Evolutionary conservation across 1,284 basidiomycete genomes (phyloP).

Genomic region (Heliocybe sulcata): DNA sequence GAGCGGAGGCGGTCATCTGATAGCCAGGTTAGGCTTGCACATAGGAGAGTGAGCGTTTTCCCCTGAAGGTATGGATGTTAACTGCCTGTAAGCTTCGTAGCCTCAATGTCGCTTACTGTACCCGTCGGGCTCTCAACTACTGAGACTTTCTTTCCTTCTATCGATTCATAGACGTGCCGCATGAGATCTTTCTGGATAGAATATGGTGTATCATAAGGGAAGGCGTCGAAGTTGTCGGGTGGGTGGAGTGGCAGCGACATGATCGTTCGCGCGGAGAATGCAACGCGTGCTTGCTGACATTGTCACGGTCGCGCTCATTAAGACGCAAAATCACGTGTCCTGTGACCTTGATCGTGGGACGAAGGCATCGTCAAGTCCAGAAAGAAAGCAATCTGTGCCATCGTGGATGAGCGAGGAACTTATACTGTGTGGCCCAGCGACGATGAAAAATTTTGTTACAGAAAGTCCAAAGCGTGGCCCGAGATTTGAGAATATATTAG

Average conservation of each 20-base stretch:
- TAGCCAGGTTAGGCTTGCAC: slow-evolving; percentile 78
- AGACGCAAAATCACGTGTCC: too few species aligned
- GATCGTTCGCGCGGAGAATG: background rate
- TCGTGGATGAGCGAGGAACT: too few species aligned
- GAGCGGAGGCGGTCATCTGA: slow-evolving; percentile 63
- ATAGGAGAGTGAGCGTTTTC: slow-evolving; percentile 82
- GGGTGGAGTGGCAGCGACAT: slow-evolving; percentile 47
- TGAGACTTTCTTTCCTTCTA: slow-evolving; percentile 71
- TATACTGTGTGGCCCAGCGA: too few species aligned
- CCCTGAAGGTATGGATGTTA: slow-evolving; percentile 40
- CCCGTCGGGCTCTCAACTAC: slow-evolving; percentile 86
- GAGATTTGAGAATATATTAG: too few species aligned
- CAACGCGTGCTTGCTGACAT: too few species aligned
- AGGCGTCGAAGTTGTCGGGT: slow-evolving; percentile 62
- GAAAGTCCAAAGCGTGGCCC: too few species aligned
- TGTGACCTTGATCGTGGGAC: too few species aligned
- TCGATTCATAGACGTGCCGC: slow-evolving; percentile 77
- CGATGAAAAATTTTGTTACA: too few species aligned
- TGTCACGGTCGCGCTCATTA: too few species aligned
- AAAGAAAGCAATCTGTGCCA: too few species aligned
- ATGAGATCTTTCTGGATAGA: slow-evolving; percentile 86
- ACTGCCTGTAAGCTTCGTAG: background rate
- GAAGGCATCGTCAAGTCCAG: too few species aligned
- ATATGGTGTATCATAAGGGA: slow-evolving; percentile 83
- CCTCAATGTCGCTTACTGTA: slow-evolving; percentile 40